Conservation (phyloP, 371 early-diverging fungal species). For the Gilbertella persicaria region DNA sequence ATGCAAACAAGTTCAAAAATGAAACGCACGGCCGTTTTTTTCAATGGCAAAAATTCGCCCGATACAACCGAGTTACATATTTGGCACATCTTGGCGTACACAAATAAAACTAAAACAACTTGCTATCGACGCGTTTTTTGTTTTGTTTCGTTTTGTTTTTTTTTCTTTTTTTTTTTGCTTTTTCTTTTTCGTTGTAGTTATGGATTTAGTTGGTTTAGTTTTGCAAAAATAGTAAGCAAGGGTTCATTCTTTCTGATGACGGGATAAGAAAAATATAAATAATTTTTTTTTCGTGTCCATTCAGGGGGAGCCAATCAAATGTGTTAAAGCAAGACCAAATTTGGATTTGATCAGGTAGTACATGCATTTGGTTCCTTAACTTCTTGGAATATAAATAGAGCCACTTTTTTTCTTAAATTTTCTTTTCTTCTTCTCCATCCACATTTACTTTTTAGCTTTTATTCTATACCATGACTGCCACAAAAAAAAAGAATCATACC, state of each 20-base stretch:
- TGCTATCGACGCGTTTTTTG: background rate
- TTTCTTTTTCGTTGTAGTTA: no score
- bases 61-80: slow-evolving; percentile 1
- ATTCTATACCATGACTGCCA: slow-evolving; percentile 13
- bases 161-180: no score
- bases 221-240: no score
- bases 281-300: slow-evolving; percentile 7
- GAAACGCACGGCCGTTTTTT: no score
- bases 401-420: slow-evolving; percentile 5
- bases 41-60: background rate
- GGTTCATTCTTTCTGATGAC: no score
- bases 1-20: no score
- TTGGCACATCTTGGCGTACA: background rate
- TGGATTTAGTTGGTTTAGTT: no score
- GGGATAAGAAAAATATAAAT: background rate
- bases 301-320: slow-evolving; percentile 13
- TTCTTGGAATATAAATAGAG: slow-evolving; percentile 14
- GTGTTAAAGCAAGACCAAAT: background rate
- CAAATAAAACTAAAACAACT: background rate
- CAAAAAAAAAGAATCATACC: slow-evolving; percentile 11
- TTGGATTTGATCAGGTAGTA: slow-evolving; percentile 7
- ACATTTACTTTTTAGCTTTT: background rate
- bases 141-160: no score
- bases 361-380: slow-evolving; percentile 8
- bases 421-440: slow-evolving; percentile 10